These are phyloP conservation scores for Fusarium sp. DNA, from an alignment of 2,329 filamentous ascomycete species.

Conservation along the genomic window DNA sequence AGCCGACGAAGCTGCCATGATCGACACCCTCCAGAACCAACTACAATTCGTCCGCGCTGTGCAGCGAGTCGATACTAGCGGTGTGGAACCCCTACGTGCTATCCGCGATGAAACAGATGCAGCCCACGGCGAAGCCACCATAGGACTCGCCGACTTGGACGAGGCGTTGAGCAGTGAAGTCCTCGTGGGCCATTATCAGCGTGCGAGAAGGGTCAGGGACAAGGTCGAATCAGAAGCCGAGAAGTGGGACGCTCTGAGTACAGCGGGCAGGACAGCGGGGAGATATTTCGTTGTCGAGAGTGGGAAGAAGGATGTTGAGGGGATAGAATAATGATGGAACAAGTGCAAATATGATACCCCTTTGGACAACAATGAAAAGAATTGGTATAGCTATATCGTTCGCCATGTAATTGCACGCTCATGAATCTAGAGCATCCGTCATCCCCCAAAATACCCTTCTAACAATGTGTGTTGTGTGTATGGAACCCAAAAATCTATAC, in stretches of 20 bases:
- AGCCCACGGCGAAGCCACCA: slow-evolving; percentile 68
- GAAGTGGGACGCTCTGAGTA: slow-evolving; percentile 77
- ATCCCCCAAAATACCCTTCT: neutral
- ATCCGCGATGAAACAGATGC: slow-evolving; percentile 84
- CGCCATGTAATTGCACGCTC: slow-evolving; percentile 5
- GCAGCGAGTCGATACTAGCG: slow-evolving; percentile 80
- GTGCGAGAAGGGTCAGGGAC: slow-evolving; percentile 55
- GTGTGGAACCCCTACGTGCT: slow-evolving; percentile 78
- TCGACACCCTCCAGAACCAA: slow-evolving; percentile 81
- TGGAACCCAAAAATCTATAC: slow-evolving; percentile 16
- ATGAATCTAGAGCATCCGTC: neutral
- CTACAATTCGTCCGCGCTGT: slow-evolving; percentile 92
- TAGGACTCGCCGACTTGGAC: slow-evolving; percentile 69
- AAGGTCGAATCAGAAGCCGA: slow-evolving; percentile 62
- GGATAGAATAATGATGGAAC: slow-evolving; percentile 22
- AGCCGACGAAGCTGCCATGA: slow-evolving; percentile 76
- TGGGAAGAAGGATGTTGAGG: slow-evolving; percentile 55
- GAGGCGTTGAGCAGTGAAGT: slow-evolving; percentile 71
- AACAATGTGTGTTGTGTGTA: neutral
- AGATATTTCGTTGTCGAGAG: slow-evolving; percentile 84
- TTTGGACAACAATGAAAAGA: slow-evolving; percentile 13
- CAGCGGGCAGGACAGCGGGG: slow-evolving; percentile 74
- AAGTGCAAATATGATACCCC: slow-evolving; percentile 33
- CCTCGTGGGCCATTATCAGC: slow-evolving; percentile 66
- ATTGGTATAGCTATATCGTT: neutral